phyloP scores from a whole-genome alignment of 2,329 filamentous ascomycete genomes.

The Bisporella sp. region DNA sequence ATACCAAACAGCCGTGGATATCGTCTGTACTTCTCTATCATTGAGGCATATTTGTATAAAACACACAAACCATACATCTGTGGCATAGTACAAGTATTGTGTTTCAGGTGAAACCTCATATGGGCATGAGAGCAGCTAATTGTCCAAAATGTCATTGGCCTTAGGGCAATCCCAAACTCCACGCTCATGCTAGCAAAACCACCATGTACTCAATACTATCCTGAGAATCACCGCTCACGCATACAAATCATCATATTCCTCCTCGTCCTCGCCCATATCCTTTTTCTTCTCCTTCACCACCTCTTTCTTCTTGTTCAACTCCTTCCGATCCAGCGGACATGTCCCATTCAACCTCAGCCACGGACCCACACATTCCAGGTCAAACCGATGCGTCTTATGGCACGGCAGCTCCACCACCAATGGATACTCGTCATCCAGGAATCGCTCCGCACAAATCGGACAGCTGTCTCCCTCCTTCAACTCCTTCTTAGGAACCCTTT shows the following conservation, averaged over 20 bases:
- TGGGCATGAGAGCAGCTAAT: no score
- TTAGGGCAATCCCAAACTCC: conserved; percentile 12
- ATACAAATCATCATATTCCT: conserved; percentile 43
- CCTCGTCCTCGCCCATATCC: conserved; percentile 25
- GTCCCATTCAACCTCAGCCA: conserved; percentile 59
- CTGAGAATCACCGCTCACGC: conserved; percentile 19
- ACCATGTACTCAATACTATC: not conserved
- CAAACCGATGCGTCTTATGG: conserved; percentile 50
- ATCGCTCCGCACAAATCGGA: conserved; percentile 56
- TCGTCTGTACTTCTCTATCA: no score
- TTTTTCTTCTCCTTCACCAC: conserved; percentile 30
- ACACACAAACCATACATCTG: no score
- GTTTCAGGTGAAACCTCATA: no score
- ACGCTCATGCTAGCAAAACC: conserved; percentile 7
- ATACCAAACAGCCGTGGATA: no score
- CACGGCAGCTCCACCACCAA: conserved; percentile 60
- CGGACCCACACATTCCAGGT: conserved; percentile 60
- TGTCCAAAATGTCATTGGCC: no score
- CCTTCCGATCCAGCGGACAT: conserved; percentile 56
- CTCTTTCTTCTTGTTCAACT: conserved; percentile 49
- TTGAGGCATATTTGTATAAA: no score
- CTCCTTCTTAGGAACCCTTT: conserved; percentile 46
- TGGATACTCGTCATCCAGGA: conserved; percentile 54
- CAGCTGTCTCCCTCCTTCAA: conserved; percentile 46
- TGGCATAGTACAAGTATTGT: no score